Percentiles rank a stretch among this genome's conserved stretches.
Evolutionary conservation across 1,284 basidiomycete genomes (phyloP).

Genomic region (Takashimella koratensis): DNA sequence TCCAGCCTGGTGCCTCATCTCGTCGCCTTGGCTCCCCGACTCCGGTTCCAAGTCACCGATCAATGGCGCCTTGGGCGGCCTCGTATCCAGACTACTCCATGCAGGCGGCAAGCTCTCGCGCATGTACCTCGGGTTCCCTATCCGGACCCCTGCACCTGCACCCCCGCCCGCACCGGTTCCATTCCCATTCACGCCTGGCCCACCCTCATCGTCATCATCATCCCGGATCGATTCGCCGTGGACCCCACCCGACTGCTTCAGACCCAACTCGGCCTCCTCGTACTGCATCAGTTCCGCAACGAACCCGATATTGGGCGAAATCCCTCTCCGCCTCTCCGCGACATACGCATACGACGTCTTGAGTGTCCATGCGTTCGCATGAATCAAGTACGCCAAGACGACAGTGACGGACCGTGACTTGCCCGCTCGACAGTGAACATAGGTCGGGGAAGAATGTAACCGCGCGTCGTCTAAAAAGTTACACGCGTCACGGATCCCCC

Average conservation of each 20-base stretch:
- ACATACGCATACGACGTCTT: constrained; percentile 87
- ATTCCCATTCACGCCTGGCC: neutral
- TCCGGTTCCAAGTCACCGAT: constrained; percentile 10
- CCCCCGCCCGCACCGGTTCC: constrained; percentile 10
- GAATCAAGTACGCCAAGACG: constrained; percentile 95
- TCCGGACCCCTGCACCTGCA: neutral
- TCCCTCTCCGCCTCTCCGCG: constrained; percentile 79
- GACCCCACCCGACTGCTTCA: constrained; percentile 70
- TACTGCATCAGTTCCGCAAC: constrained; percentile 95
- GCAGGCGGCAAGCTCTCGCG: constrained; percentile 73
- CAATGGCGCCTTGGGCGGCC: constrained; percentile 8
- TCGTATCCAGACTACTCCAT: constrained; percentile 30
- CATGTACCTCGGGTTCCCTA: constrained; percentile 50
- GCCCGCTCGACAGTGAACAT: constrained; percentile 95
- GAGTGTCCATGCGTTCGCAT: constrained; percentile 92
- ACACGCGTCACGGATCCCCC: constrained; percentile 77
- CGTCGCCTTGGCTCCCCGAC: constrained; percentile 8
- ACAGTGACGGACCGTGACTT: constrained; percentile 95
- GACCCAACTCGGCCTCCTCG: constrained; percentile 82
- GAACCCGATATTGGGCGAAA: constrained; percentile 98
- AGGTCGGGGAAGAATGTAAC: constrained; percentile 79
- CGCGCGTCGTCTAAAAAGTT: constrained; percentile 83
- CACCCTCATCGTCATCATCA: constrained; percentile 47
- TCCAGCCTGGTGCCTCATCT: constrained; percentile 13
- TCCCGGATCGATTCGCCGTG: constrained; percentile 18